Conservation (phyloP, 768 basidiomycete species). For the Trametes maxima region DNA sequence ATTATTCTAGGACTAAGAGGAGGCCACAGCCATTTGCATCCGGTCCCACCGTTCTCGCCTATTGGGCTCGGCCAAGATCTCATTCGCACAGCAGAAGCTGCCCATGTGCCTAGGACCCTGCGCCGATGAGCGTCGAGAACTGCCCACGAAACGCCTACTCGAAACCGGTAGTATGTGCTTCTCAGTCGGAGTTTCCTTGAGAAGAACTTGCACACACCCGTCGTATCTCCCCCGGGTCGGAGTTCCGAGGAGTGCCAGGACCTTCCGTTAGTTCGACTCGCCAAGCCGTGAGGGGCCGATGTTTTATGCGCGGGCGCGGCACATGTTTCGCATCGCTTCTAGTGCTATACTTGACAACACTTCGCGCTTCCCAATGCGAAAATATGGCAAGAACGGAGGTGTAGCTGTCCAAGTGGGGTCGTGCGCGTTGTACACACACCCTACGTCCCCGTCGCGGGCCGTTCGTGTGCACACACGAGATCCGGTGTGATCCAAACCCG, state of each 20-base stretch:
- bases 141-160: background rate
- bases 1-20: background rate
- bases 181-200: background rate
- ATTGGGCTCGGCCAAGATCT: background rate
- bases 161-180: background rate
- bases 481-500: no score
- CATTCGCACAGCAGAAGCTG: no score
- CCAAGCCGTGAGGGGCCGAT: background rate
- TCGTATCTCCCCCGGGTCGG: slow-evolving; percentile 3
- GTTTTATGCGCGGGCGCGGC: background rate
- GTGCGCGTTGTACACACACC: no score
- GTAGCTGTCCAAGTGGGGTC: background rate
- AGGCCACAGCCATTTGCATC: background rate
- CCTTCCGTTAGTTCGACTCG: background rate
- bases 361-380: background rate
- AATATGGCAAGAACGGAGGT: background rate
- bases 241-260: slow-evolving; percentile 1
- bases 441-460: no score
- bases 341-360: background rate
- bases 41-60: background rate
- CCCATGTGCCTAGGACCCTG: background rate
- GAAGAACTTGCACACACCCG: background rate
- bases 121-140: background rate
- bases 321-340: background rate
- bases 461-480: no score